Conservation (phyloP, 129 eudicot genomes). For the Flaveria trinervia region DNA sequence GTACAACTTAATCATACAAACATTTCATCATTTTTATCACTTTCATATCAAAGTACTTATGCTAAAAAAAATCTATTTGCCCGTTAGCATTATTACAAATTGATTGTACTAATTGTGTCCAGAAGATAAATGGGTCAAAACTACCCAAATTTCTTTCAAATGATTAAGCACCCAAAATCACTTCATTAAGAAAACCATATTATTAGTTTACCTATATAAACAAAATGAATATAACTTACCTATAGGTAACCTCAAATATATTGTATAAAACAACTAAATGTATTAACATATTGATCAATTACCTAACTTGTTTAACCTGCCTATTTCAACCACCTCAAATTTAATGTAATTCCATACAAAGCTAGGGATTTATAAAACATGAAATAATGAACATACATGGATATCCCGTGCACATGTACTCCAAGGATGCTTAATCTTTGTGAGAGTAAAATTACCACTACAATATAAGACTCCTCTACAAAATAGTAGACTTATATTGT, state of each 20-base stretch:
- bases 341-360: no score
- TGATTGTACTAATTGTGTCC: neutral
- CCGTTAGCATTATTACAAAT: neutral
- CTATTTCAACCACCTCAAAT: no score
- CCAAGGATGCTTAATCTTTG: neutral
- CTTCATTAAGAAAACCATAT: no score
- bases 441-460: neutral
- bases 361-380: no score
- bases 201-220: no score
- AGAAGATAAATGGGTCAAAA: neutral
- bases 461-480: neutral
- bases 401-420: neutral
- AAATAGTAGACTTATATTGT: neutral
- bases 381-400: neutral
- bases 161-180: no score
- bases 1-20: neutral
- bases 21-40: constrained; percentile 15
- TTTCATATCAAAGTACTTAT: constrained; percentile 6
- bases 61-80: neutral
- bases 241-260: no score
- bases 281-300: no score
- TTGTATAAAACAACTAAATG: no score
- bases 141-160: no score
- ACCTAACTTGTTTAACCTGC: no score
- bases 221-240: no score